A percentile compares a stretch with the other conserved stretches of the same genome.
Evolutionary conservation across 495 filamentous ascomycete species (phyloP).

Genomic region (Lepraria neglecta): DNA sequence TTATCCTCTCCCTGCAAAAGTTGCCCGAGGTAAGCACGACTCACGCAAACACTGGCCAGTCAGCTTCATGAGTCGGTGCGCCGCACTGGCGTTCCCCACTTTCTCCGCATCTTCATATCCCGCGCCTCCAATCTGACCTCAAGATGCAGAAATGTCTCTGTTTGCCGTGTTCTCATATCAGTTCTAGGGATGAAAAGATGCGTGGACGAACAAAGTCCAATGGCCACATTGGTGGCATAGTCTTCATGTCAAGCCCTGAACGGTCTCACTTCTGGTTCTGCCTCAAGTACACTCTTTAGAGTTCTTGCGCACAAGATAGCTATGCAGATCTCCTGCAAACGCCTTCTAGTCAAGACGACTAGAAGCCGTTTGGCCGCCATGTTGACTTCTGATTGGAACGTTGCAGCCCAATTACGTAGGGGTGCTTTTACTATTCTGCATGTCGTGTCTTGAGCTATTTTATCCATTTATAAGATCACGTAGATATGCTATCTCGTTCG

Average conservation of each 20-base stretch:
- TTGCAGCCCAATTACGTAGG: background rate
- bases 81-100: background rate
- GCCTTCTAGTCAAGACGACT: constrained; percentile 1
- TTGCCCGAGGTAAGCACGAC: background rate
- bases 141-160: background rate
- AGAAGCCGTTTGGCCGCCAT: constrained; percentile 9
- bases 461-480: background rate
- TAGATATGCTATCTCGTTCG: background rate
- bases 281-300: background rate
- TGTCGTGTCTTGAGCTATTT: background rate
- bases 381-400: background rate
- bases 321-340: constrained; percentile 8
- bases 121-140: background rate
- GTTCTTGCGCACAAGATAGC: background rate
- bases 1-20: no score
- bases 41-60: constrained; percentile 1
- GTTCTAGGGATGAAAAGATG: no score
- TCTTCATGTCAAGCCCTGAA: background rate
- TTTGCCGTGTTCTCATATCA: no score
- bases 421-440: background rate
- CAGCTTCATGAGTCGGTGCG: constrained; percentile 6
- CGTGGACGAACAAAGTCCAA: no score
- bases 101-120: constrained; percentile 2
- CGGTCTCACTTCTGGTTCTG: background rate
- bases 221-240: no score